These are phyloP conservation scores for Syzygium syzygioides DNA, from an alignment of 441 rosid genomes.

Conservation along the genomic window DNA sequence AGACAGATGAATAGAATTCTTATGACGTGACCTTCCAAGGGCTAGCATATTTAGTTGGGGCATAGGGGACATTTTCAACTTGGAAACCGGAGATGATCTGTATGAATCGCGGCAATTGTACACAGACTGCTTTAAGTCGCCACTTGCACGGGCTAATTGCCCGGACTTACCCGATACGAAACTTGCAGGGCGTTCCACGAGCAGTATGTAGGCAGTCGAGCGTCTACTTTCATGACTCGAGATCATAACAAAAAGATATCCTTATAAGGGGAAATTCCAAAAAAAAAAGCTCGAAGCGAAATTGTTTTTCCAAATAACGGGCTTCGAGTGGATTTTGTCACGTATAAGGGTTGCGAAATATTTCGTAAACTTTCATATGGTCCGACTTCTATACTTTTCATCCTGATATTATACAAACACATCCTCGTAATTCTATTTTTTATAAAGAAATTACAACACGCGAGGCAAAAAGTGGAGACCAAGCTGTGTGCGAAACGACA, in stretches of 20 bases:
- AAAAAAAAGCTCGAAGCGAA: too few species aligned
- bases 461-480: neutral
- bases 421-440: neutral
- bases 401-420: neutral
- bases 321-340: too few species aligned
- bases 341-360: neutral
- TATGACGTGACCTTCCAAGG: neutral
- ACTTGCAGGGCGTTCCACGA: neutral
- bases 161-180: rapidly evolving
- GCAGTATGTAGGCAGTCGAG: too few species aligned
- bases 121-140: neutral
- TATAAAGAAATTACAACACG: neutral
- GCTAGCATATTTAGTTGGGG: neutral
- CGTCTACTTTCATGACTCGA: rapidly evolving
- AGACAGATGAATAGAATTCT: rapidly evolving
- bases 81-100: neutral
- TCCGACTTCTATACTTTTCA: neutral
- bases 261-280: too few species aligned
- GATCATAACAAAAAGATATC: neutral
- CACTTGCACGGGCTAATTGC: neutral
- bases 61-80: neutral
- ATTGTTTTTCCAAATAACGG: too few species aligned
- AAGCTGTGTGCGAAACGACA: neutral
- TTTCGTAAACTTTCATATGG: rapidly evolving
- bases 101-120: neutral